Evolutionary conservation across 371 early-diverging fungal species (phyloP), one percentile per base, ranked within the genome.

Genomic region (Lichtheimia hyalospora): DNA sequence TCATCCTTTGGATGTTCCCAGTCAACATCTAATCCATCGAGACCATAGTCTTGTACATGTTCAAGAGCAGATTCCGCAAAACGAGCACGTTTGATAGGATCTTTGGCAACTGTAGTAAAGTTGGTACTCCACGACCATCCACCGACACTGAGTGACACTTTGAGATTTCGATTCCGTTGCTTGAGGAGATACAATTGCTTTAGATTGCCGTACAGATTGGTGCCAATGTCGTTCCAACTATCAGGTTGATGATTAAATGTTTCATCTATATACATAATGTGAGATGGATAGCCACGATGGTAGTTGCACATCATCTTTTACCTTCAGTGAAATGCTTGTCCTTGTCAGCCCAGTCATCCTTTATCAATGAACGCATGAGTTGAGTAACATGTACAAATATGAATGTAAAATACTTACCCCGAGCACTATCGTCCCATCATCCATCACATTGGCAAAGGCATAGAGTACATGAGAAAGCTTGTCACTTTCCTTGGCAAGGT

Each of bases 1-100:
- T 84, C 81, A 39, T 85, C 81, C 56, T 79, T 78, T 2, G 95
- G 95, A 50, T 92, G 91, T 70, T 96, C 96, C 96, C 94, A 94
- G 73, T 94, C 92, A 53, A 92, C 84, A 59, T 85, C 86, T 58
- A 73, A 60, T 10, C 74, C 73, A 66, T 73, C 85, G 13, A 86
- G 52, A 1, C 84, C 82, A 18, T 82, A 58, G 57, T 85, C 62
- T 44, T 82, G 68, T 25, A 92, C 54, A 41, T 86, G 62, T 5
- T 71, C 67, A 4, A 87, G 61, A 5, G 88, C 80, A 5, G 83
- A 75, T 40, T 61, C 58, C 15, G 87, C 84, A 75, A 92, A 90
- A 3, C 63, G 75, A 25, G 71, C 59, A 27, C 92, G 75, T 39
- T 75, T 71, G 7, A 64, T 60, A 6, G 74, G 66, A 51, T 64